These are phyloP conservation scores for Mortierella antarctica DNA, from an alignment of 192 early-diverging fungal species.

Conservation along the genomic window DNA sequence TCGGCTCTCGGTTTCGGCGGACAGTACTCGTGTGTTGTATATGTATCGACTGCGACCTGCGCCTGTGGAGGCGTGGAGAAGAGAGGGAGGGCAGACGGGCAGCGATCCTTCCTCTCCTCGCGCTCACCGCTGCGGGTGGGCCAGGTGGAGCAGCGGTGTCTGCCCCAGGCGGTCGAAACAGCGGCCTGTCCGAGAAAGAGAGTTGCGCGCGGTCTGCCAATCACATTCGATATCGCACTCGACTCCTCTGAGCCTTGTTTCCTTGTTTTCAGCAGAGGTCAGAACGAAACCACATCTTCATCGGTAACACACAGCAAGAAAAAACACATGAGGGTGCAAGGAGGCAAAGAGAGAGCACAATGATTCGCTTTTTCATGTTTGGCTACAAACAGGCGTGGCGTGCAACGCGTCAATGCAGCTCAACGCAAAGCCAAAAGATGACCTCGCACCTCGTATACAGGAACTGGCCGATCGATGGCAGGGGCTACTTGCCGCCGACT, in stretches of 20 bases:
- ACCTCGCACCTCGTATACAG: too few species aligned
- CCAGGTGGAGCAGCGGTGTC: background rate
- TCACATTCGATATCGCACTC: constrained; percentile 13
- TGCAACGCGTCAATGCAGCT: background rate
- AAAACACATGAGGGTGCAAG: background rate
- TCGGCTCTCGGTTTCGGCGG: too few species aligned
- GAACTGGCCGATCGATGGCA: too few species aligned
- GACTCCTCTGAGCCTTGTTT: background rate
- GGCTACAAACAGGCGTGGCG: background rate
- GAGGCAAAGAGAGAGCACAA: too few species aligned
- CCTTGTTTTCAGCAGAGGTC: too few species aligned
- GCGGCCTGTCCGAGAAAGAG: background rate
- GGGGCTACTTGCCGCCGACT: too few species aligned
- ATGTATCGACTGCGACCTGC: too few species aligned
- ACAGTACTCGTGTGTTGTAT: background rate
- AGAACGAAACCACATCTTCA: background rate
- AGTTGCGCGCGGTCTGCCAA: background rate
- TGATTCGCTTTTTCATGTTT: background rate
- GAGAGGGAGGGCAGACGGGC: too few species aligned
- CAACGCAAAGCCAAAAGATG: background rate
- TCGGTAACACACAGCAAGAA: background rate
- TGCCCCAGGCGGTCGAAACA: constrained; percentile 2
- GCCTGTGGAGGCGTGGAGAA: background rate
- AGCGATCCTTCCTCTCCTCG: background rate
- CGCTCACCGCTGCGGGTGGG: too few species aligned